Conservation (phyloP, 2,329 filamentous ascomycete species). For the Sporothrix curviconia region DNA sequence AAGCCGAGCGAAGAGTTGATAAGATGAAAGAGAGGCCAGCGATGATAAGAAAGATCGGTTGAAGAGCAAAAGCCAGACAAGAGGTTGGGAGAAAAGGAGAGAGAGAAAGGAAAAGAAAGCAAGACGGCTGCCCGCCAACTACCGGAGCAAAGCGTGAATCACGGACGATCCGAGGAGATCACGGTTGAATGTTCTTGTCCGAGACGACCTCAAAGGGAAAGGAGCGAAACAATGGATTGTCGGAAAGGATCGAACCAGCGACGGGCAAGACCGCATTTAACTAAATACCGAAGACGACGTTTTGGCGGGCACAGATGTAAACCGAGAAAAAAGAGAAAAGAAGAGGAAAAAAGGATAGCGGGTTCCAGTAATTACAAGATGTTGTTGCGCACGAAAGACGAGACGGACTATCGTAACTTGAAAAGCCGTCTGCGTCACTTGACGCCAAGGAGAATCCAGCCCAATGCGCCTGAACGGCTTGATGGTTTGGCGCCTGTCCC, state of each 20-base stretch:
- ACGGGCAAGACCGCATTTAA: neutral
- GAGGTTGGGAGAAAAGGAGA: too few relatives aligned
- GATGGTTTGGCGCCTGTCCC: too few relatives aligned
- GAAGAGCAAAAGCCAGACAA: neutral
- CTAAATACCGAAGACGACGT: neutral
- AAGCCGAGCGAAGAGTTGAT: neutral
- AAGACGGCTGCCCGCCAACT: neutral
- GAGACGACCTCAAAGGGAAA: too few relatives aligned
- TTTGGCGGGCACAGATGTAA: too few relatives aligned
- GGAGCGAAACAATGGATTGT: too few relatives aligned
- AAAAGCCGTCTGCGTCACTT: too few relatives aligned
- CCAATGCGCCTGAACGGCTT: too few relatives aligned
- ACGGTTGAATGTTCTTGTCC: too few relatives aligned
- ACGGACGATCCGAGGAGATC: neutral
- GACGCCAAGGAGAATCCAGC: too few relatives aligned
- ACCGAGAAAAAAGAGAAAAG: too few relatives aligned
- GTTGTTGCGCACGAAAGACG: neutral
- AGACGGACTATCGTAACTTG: too few relatives aligned
- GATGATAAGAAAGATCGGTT: neutral
- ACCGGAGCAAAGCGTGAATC: slow-evolving; percentile 1
- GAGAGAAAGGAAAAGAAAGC: neutral
- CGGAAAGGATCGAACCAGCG: neutral
- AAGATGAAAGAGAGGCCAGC: neutral
- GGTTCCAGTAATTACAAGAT: neutral
- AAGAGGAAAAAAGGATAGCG: neutral